Evolutionary conservation across 345 rosid species (phyloP).

Genomic region (Salix purpurea): DNA sequence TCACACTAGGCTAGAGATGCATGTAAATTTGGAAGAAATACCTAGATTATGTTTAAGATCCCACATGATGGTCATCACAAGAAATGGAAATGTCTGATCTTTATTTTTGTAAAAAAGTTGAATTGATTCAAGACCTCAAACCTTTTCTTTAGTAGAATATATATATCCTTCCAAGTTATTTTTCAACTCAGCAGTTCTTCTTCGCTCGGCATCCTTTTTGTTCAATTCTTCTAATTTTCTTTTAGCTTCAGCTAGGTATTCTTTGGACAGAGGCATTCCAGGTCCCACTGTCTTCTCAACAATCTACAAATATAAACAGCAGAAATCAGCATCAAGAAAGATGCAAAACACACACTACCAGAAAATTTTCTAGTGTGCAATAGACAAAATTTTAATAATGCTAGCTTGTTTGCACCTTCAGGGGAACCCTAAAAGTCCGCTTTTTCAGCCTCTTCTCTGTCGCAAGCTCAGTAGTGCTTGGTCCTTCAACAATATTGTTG

Average conservation of each 20-base stretch:
- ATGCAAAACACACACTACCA: not conserved
- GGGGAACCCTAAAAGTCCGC: conserved; percentile 71
- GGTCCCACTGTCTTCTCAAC: conserved; percentile 77
- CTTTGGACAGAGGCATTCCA: conserved; percentile 64
- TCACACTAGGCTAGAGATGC: not conserved
- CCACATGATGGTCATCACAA: not conserved
- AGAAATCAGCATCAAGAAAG: not conserved
- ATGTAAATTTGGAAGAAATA: too few relatives aligned
- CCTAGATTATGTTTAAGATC: too few relatives aligned
- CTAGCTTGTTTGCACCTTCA: conserved; percentile 53
- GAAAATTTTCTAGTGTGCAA: conserved; percentile 2
- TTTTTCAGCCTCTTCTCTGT: conserved; percentile 81
- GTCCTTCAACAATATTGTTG: conserved; percentile 43
- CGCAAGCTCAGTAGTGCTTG: conserved; percentile 39
- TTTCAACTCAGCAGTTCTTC: conserved; percentile 90
- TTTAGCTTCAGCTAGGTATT: conserved; percentile 65
- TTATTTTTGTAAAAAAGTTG: not conserved
- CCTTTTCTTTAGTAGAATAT: conserved; percentile 96
- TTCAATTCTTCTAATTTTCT: conserved; percentile 68
- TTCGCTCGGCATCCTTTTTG: conserved; percentile 83
- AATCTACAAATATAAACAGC: conserved; percentile 40
- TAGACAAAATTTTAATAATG: not conserved
- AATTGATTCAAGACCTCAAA: conserved; percentile 10
- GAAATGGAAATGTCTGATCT: not conserved
- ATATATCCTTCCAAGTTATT: conserved; percentile 90